Evolutionary conservation across 768 basidiomycete genomes (phyloP), one percentile per base, ranked within the genome.

Genomic region (Boletus rubroflammeus): DNA sequence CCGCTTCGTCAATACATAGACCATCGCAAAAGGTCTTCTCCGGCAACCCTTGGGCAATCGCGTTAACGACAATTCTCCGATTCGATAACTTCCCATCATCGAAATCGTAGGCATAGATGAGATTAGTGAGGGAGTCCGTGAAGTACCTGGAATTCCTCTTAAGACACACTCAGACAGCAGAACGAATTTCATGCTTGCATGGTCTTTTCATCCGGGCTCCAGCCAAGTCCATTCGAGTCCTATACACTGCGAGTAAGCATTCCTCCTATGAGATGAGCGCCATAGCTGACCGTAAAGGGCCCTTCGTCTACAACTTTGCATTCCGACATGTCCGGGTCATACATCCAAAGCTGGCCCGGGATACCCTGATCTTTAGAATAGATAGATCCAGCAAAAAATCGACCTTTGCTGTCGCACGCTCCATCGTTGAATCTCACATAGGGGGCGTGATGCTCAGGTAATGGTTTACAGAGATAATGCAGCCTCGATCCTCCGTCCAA

Each of bases 371-470:
- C 74, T 60, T 75, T 70, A 49, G 79, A 81, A 48, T 58, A 78
- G 47, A 86, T 65, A 0, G 85, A 83, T n/a, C 85, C 86, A 23
- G 83, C 82, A 60, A 86, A 80, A 65, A 82, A 86, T 39, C 84
- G 78, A 6, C 86, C 86, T 59, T 76, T 71, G 53, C 71, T 76
- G 61, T 86, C 85, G 63, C 86, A 88, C 3, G 76, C 84, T 34
- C 85, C 86, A 61, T 87, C 86, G 69, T 88, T 86, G 72, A 88
- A 85, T 40, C 86, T 78, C 28, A 77, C 80, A 57, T 78, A 72
- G 3, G 72, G 67, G 11, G 62, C 60, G 35, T 80, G 72, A 23
- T 72, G 64, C 10, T 65, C 58, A n/a, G 76, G 69, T 7, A 87
- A 62, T 13, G 86, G 84, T 67, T 76, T 67, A 52, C 69, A 73